Evolutionary conservation across 129 eudicot genomes (phyloP).

Genomic region (Logfia minima): DNA sequence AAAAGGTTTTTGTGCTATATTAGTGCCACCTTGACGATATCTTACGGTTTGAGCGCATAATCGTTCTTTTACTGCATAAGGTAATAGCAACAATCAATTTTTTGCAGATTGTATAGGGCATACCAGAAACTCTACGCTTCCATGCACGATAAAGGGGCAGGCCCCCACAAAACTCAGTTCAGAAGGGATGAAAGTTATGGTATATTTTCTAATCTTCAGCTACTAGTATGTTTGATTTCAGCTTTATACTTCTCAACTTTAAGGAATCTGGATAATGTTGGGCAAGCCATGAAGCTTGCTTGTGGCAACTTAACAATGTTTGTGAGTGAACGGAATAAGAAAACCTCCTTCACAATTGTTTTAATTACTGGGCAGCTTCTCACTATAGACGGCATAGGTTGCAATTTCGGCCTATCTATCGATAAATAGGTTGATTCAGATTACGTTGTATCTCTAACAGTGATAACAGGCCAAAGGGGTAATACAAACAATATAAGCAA

Average conservation of each 20-base stretch:
- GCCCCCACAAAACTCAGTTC: slow-evolving; percentile 95
- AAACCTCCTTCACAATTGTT: neutral
- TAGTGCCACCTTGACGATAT: neutral
- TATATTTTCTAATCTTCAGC: slow-evolving; percentile 23
- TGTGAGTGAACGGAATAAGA: neutral
- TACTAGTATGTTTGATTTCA: neutral
- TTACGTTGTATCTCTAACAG: too few relatives aligned
- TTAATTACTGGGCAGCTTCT: neutral
- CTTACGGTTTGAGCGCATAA: neutral
- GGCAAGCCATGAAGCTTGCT: neutral
- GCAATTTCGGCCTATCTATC: neutral
- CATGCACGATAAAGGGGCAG: slow-evolving; percentile 81
- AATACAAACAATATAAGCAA: too few relatives aligned
- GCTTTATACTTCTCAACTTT: neutral
- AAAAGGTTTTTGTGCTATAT: slow-evolving; percentile 61
- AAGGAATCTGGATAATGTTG: neutral
- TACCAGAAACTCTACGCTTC: slow-evolving; percentile 78
- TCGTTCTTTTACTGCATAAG: neutral
- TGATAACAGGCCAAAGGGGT: neutral
- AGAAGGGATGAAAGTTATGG: slow-evolving; percentile 95
- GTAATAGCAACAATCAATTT: slow-evolving; percentile 2
- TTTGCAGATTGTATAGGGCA: slow-evolving; percentile 81
- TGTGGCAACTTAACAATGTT: neutral
- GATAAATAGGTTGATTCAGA: too few relatives aligned
- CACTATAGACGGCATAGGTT: neutral